A percentile compares a stretch with the other conserved stretches of the same genome.
phyloP scores from a whole-genome alignment of 2,329 filamentous ascomycete species.

The Apiospora malaysiana region DNA sequence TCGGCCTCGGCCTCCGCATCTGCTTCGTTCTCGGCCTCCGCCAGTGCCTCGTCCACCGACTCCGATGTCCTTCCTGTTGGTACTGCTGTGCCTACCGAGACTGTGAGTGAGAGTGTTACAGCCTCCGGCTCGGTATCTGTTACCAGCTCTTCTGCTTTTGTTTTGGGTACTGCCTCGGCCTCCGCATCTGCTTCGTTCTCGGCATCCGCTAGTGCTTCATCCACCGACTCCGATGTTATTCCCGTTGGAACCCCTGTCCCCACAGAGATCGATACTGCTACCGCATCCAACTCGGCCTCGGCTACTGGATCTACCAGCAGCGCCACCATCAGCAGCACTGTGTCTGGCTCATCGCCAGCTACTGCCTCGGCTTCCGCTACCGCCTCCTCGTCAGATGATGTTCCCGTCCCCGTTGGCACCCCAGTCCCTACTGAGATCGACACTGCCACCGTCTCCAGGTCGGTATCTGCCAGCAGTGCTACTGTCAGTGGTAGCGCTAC shows the following conservation, averaged over 20 bases:
- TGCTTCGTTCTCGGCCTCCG: background rate
- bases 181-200: background rate
- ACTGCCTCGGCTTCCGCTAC: background rate
- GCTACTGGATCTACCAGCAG: background rate
- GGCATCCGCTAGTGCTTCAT: constrained; percentile 11
- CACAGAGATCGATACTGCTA: background rate
- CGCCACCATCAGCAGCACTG: background rate
- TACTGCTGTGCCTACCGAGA: too few species aligned
- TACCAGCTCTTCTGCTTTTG: constrained; percentile 4
- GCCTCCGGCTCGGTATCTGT: background rate
- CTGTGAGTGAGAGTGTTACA: background rate
- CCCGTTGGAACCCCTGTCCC: too few species aligned
- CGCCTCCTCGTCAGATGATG: background rate
- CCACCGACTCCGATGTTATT: too few species aligned
- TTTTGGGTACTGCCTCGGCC: background rate
- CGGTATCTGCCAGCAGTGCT: background rate
- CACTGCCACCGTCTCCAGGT: background rate
- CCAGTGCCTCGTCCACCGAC: background rate
- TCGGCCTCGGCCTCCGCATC: background rate
- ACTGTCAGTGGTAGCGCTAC: background rate
- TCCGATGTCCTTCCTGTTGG: too few species aligned
- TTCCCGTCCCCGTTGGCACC: too few species aligned
- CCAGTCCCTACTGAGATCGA: constrained; percentile 4
- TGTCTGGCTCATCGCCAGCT: background rate
- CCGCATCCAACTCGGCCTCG: background rate